Conservation (phyloP, 176 grass and related monocot genomes). For the Alloteropsis semialata region DNA sequence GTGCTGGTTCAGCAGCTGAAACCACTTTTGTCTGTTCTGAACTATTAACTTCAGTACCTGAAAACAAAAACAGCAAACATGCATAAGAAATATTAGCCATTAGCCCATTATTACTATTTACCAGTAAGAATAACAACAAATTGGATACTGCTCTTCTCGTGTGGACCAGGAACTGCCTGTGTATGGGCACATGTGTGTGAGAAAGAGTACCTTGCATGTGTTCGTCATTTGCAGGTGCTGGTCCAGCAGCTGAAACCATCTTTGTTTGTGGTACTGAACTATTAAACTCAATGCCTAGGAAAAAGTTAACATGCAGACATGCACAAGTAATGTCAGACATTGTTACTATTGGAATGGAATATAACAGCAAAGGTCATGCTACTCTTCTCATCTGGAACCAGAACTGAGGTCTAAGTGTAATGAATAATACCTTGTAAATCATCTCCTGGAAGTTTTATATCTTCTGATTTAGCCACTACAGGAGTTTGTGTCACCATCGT, state of each 20-base stretch:
- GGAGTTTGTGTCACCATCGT: constrained; percentile 8
- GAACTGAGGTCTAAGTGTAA: not conserved
- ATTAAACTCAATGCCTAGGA: not conserved
- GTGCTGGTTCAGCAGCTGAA: constrained; percentile 3
- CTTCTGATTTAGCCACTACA: constrained; percentile 16
- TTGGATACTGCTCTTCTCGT: not conserved
- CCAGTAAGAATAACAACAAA: not conserved
- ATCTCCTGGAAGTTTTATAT: constrained; percentile 16
- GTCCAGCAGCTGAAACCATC: not conserved
- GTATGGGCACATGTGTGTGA: not conserved
- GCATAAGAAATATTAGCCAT: not conserved
- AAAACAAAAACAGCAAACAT: not conserved
- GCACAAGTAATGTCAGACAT: not conserved
- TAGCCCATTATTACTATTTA: not conserved
- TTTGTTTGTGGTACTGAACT: constrained; percentile 2
- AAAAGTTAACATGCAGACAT: not conserved
- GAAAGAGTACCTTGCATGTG: constrained; percentile 21
- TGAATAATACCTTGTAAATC: constrained; percentile 26
- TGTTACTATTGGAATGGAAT: not conserved
- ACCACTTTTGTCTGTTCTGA: not conserved
- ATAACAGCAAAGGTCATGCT: not conserved
- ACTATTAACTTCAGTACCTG: constrained; percentile 14
- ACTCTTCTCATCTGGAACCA: not conserved
- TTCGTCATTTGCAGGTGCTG: constrained; percentile 5
- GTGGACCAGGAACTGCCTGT: not conserved